Conservation (phyloP, 2,329 filamentous ascomycete genomes). For the Fusarium odoratissimum region DNA sequence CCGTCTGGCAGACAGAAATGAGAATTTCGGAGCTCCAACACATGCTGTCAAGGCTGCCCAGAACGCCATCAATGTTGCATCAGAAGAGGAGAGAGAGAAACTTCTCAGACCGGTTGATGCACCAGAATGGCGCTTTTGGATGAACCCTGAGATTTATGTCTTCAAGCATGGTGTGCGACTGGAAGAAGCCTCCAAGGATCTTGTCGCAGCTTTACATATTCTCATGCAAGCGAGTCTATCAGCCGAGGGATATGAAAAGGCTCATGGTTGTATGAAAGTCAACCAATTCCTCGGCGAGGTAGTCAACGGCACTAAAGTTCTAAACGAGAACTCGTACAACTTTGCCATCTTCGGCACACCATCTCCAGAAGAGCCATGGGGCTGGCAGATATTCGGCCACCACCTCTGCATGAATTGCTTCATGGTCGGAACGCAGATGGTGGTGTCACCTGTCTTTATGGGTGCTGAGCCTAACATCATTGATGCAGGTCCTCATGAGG, state of each 20-base stretch:
- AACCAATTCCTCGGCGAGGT: slow-evolving; percentile 79
- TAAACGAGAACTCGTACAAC: slow-evolving; percentile 81
- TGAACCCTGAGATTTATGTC: slow-evolving; percentile 77
- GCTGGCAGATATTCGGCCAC: slow-evolving; percentile 79
- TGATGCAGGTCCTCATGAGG: slow-evolving; percentile 69
- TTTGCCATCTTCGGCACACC: slow-evolving; percentile 75
- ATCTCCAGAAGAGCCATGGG: slow-evolving; percentile 70
- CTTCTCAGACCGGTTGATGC: slow-evolving; percentile 72
- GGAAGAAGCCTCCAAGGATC: slow-evolving; percentile 62
- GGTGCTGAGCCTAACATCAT: slow-evolving; percentile 82
- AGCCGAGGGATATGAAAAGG: slow-evolving; percentile 76
- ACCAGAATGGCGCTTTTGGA: slow-evolving; percentile 74
- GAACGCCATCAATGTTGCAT: slow-evolving; percentile 2
- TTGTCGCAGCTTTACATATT: slow-evolving; percentile 62
- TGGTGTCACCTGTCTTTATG: slow-evolving; percentile 79
- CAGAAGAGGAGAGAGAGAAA: slow-evolving; percentile 55
- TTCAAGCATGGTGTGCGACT: slow-evolving; percentile 74
- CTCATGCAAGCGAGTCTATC: slow-evolving; percentile 71
- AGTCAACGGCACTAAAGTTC: slow-evolving; percentile 67
- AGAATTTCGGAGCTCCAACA: slow-evolving; percentile 12
- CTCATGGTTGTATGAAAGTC: slow-evolving; percentile 74
- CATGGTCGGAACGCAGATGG: slow-evolving; percentile 70
- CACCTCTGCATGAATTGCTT: slow-evolving; percentile 79
- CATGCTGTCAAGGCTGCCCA: slow-evolving; percentile 1
- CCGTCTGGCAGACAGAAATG: slow-evolving; percentile 5